Evolutionary conservation across 2,329 filamentous ascomycete genomes (phyloP).

Genomic region (Rutstroemia sp.): DNA sequence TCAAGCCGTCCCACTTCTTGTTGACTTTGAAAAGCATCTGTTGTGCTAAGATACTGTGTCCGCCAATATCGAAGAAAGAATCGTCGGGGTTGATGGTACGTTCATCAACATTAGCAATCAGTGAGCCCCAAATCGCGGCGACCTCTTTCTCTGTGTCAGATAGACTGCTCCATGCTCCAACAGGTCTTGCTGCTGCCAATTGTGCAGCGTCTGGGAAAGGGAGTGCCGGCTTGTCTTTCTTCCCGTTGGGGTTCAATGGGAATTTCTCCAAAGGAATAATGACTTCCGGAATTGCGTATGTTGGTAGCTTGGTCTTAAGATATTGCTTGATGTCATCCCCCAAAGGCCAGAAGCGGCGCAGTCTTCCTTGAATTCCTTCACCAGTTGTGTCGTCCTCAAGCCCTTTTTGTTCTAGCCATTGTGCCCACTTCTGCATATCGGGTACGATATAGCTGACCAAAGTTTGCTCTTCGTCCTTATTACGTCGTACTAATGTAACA

Average conservation of each 20-base stretch:
- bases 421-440: slow-evolving; percentile 65
- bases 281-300: slow-evolving; percentile 68
- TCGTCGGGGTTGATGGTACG: slow-evolving; percentile 57
- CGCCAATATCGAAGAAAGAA: slow-evolving; percentile 72
- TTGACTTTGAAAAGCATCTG: slow-evolving; percentile 68
- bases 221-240: slow-evolving; percentile 71
- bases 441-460: slow-evolving; percentile 89
- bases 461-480: slow-evolving; percentile 77
- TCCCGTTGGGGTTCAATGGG: slow-evolving; percentile 79
- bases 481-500: slow-evolving; percentile 75
- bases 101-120: slow-evolving; percentile 59
- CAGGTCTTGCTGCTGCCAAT: slow-evolving; percentile 47
- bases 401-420: slow-evolving; percentile 56
- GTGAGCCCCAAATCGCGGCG: slow-evolving; percentile 65
- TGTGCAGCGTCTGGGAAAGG: slow-evolving; percentile 74
- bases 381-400: slow-evolving; percentile 36
- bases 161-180: slow-evolving; percentile 36
- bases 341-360: slow-evolving; percentile 36
- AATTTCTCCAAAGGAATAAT: slow-evolving; percentile 66
- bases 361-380: slow-evolving; percentile 33
- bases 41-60: slow-evolving; percentile 74
- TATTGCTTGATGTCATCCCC: slow-evolving; percentile 52
- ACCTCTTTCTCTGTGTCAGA: slow-evolving; percentile 57
- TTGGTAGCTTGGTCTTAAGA: slow-evolving; percentile 63
- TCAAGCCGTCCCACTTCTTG: slow-evolving; percentile 50